These are phyloP conservation scores for Mycena epipterygia DNA, from an alignment of 768 basidiomycete genomes.

Conservation along the genomic window DNA sequence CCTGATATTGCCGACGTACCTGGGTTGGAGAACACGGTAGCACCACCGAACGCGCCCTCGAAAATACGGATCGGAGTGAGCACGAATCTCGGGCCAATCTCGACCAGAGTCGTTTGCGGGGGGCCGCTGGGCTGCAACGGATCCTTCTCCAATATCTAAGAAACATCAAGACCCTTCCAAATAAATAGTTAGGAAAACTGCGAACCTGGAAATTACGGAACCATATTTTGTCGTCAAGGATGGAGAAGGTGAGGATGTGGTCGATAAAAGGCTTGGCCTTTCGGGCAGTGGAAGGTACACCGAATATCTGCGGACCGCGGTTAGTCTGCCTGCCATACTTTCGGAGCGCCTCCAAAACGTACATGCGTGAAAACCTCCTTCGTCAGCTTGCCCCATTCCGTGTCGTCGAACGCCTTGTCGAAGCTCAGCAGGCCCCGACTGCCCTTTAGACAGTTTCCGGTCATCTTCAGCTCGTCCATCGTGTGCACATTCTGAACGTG, in stretches of 20 bases:
- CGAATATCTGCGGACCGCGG: constrained; percentile 80
- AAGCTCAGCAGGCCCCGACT: constrained; percentile 94
- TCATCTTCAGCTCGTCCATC: constrained; percentile 99
- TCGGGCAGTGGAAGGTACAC: constrained; percentile 91
- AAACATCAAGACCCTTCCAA: constrained; percentile 5
- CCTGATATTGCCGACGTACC: constrained; percentile 62
- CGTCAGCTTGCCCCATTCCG: constrained; percentile 86
- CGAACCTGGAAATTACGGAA: constrained; percentile 98
- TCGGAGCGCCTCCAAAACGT: constrained; percentile 46
- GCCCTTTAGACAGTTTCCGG: constrained; percentile 97
- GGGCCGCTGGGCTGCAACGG: constrained; percentile 89
- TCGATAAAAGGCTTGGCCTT: constrained; percentile 98
- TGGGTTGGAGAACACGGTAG: constrained; percentile 95
- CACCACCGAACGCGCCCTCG: constrained; percentile 96
- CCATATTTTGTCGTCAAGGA: constrained; percentile 97
- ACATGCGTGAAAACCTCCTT: constrained; percentile 97
- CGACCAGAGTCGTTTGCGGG: constrained; percentile 88
- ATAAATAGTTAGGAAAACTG: constrained; percentile 19
- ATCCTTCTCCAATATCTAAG: constrained; percentile 94
- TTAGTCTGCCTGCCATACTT: not conserved
- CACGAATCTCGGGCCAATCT: constrained; percentile 98
- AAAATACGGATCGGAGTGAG: constrained; percentile 98
- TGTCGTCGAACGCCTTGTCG: constrained; percentile 90
- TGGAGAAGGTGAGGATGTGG: constrained; percentile 96
- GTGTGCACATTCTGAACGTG: constrained; percentile 99